Evolutionary conservation across 2,329 filamentous ascomycete species (phyloP).

Genomic region (Trichoderma sp.): DNA sequence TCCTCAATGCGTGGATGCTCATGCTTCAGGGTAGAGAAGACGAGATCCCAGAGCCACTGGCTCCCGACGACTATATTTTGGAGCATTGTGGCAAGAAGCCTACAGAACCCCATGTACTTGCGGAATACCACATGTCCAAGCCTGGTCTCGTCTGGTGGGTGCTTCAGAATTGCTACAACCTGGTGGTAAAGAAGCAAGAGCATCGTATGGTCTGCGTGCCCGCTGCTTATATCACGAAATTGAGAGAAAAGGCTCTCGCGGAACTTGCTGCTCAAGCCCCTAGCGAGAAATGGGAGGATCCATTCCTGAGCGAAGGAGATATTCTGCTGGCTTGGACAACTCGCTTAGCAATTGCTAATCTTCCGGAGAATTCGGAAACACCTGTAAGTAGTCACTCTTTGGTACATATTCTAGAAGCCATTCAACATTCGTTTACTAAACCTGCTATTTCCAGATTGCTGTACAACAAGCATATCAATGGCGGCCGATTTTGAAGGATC

Average conservation of each 20-base stretch:
- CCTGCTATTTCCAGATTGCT: background rate
- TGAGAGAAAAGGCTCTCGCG: constrained; percentile 4
- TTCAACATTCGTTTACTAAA: background rate
- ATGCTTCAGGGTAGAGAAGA: constrained; percentile 44
- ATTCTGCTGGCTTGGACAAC: constrained; percentile 43
- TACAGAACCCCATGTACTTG: background rate
- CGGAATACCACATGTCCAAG: constrained; percentile 31
- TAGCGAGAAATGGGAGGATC: constrained; percentile 20
- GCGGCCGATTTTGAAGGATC: background rate
- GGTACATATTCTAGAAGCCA: background rate
- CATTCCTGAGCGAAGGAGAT: constrained; percentile 48
- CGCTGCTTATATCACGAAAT: background rate
- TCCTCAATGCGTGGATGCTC: constrained; percentile 46
- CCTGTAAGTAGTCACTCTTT: background rate
- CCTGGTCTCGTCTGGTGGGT: background rate
- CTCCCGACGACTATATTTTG: constrained; percentile 27
- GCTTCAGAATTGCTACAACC: constrained; percentile 27
- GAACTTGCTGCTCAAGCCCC: constrained; percentile 7
- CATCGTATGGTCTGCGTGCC: constrained; percentile 42
- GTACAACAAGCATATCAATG: constrained; percentile 8
- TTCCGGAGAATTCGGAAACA: background rate
- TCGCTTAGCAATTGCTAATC: background rate
- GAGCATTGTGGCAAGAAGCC: background rate
- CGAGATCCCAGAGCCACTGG: constrained; percentile 39
- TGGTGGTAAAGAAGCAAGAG: constrained; percentile 35